A percentile compares a stretch with the other conserved stretches of the same genome.
Conservation (phyloP, 176 grass and related monocot genomes). For the Luzula sylvatica region DNA sequence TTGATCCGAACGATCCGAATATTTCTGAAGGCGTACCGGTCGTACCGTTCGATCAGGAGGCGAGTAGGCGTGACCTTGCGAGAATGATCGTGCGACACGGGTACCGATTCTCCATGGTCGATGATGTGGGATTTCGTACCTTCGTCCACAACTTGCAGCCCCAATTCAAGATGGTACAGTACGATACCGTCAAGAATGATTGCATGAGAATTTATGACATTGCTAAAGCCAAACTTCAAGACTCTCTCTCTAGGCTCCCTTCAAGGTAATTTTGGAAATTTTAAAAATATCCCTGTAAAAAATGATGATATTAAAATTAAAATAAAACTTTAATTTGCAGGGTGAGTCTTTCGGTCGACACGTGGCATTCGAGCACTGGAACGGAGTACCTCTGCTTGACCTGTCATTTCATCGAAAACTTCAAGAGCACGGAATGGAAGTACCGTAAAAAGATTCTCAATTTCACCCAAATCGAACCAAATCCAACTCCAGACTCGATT, state of each 20-base stretch:
- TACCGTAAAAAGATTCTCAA: slow-evolving; percentile 85
- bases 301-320: not conserved
- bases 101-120: slow-evolving; percentile 78
- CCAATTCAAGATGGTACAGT: slow-evolving; percentile 72
- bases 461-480: slow-evolving; percentile 56
- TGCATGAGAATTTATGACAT: slow-evolving; percentile 84
- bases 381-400: slow-evolving; percentile 77
- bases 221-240: slow-evolving; percentile 60
- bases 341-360: slow-evolving; percentile 75
- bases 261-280: slow-evolving; percentile 7
- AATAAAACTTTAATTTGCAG: slow-evolving; percentile 4
- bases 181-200: slow-evolving; percentile 67
- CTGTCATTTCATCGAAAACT: slow-evolving; percentile 73
- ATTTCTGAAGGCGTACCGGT: slow-evolving; percentile 26
- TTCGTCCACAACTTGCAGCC: slow-evolving; percentile 90
- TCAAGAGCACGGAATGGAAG: slow-evolving; percentile 56
- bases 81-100: slow-evolving; percentile 93
- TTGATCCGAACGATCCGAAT: slow-evolving; percentile 33
- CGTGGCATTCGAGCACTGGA: slow-evolving; percentile 68
- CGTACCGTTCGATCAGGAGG: slow-evolving; percentile 74
- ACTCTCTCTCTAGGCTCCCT: slow-evolving; percentile 42
- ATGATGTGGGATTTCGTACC: slow-evolving; percentile 78
- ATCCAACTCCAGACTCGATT: slow-evolving; percentile 37
- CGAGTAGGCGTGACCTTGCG: slow-evolving; percentile 62
- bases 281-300: too few species aligned